These are phyloP conservation scores for Plasmodium ovale DNA, from an alignment of 169 alveolate species.

Conservation along the genomic window DNA sequence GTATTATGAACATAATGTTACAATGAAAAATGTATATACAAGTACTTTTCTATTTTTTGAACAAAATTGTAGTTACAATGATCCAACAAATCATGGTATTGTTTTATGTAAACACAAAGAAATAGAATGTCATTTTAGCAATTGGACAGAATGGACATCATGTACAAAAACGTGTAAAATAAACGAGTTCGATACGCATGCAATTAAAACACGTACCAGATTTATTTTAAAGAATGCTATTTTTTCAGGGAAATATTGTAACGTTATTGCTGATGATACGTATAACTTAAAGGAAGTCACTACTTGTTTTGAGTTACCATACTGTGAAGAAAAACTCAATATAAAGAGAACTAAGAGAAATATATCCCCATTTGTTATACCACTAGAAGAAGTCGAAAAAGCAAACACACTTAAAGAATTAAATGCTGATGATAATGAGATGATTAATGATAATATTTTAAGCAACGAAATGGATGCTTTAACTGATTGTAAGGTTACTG, in stretches of 20 bases:
- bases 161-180: slow-evolving; percentile 78
- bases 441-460: slow-evolving; percentile 10
- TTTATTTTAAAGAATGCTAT: neutral
- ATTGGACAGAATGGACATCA: slow-evolving; percentile 83
- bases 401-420: slow-evolving; percentile 36
- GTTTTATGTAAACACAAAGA: slow-evolving; percentile 79
- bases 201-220: slow-evolving; percentile 25
- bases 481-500: slow-evolving; percentile 26
- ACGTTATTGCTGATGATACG: neutral
- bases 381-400: slow-evolving; percentile 36
- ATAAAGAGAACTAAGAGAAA: neutral
- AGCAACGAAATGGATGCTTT: neutral
- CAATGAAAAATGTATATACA: neutral
- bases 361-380: slow-evolving; percentile 35
- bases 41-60: slow-evolving; percentile 1
- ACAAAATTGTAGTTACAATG: slow-evolving; percentile 20
- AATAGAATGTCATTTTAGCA: slow-evolving; percentile 39
- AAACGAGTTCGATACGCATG: slow-evolving; percentile 54
- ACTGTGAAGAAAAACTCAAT: neutral
- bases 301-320: slow-evolving; percentile 15
- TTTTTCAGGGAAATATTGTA: slow-evolving; percentile 26
- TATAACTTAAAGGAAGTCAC: slow-evolving; percentile 12
- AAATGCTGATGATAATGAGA: slow-evolving; percentile 30
- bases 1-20: slow-evolving; percentile 25
- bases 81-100: slow-evolving; percentile 76